Evolutionary conservation across 1,139 yeast genomes (phyloP), one percentile per base, ranked within the genome.

Genomic region (Magnusiomyces ingens): DNA sequence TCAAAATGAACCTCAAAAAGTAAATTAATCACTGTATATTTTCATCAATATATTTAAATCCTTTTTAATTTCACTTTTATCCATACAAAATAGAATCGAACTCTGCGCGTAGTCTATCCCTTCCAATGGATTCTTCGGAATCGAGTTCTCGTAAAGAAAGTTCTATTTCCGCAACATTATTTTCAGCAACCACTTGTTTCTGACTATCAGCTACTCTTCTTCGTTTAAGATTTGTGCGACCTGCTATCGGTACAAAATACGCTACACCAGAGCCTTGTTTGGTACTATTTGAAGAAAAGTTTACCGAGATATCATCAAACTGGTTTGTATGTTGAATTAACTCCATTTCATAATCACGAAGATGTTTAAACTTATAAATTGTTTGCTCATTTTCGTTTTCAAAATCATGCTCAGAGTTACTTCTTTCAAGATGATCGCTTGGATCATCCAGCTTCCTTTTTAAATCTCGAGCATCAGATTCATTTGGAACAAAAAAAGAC

Each of bases 341-440:
- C 55, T 77, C 81, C 79, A 89, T 81, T 63, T 90, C 96, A 66
- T 85, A 90, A 67, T 91, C 95, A 67, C 89, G 85, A 48, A 75
- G 70, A 64, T 85, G 87, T 53, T 76, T 76, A 68, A 80, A 88
- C 53, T 77, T 75, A 68, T 72, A 85, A 10, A 74, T 70, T 4
- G 32, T 4, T 8, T 8, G 32, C 32, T 26, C 32, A 40, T 76
- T 74, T 2, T 70, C 74, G 44, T 75, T 77, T 48, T 70, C 73
- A 21, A 21, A 44, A n/a, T 70, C 74, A 44, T 75, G 77, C 48
- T 70, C 73, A 21, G 37, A 44, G 15, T 15, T 8, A n/a, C 12
- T n/a, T n/a, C 5, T 26, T 1, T 52, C 55, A 21, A 65, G 52
- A 2, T 67, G 61, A 43, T 67, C 72, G 6, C 60, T 60, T 6